Evolutionary conservation across 2,329 filamentous ascomycete species (phyloP).

Genomic region (Ophiostoma perfectum): DNA sequence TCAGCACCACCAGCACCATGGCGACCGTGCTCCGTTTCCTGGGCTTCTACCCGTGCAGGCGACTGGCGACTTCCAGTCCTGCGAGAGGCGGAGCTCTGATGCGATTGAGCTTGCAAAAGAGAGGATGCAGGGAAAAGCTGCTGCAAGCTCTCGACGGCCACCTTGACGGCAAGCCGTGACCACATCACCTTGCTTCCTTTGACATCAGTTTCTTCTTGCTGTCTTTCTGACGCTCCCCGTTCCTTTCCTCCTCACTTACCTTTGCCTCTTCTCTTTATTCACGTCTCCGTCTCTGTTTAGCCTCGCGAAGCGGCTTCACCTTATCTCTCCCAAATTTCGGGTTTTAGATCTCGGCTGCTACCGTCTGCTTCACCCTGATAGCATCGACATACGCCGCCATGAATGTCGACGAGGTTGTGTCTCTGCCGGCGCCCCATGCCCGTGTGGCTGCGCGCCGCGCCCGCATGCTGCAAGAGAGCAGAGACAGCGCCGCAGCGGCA

Average conservation of each 20-base stretch:
- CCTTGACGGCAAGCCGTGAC: background rate
- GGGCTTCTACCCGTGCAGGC: background rate
- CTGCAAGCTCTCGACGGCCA: background rate
- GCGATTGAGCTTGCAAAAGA: background rate
- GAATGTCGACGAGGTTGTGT: conserved; percentile 17
- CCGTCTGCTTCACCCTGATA: too few relatives aligned
- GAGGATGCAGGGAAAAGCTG: background rate
- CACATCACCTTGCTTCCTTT: background rate
- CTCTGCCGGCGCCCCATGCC: conserved; percentile 20
- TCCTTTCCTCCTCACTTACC: background rate
- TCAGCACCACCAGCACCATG: background rate
- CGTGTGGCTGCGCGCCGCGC: conserved; percentile 19
- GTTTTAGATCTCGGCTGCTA: background rate
- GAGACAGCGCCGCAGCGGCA: background rate
- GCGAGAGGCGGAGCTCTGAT: background rate
- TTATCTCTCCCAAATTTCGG: background rate
- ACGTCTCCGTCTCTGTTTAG: too few relatives aligned
- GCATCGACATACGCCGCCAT: conserved; percentile 5
- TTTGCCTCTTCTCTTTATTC: too few relatives aligned
- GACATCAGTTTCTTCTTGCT: background rate
- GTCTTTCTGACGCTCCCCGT: background rate
- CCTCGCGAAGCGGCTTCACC: too few relatives aligned
- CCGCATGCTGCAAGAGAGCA: conserved; percentile 12
- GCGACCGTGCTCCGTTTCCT: background rate
- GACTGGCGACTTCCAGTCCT: background rate